Conservation (phyloP, 352 stramenopile genomes). For the Pythium sp. region DNA sequence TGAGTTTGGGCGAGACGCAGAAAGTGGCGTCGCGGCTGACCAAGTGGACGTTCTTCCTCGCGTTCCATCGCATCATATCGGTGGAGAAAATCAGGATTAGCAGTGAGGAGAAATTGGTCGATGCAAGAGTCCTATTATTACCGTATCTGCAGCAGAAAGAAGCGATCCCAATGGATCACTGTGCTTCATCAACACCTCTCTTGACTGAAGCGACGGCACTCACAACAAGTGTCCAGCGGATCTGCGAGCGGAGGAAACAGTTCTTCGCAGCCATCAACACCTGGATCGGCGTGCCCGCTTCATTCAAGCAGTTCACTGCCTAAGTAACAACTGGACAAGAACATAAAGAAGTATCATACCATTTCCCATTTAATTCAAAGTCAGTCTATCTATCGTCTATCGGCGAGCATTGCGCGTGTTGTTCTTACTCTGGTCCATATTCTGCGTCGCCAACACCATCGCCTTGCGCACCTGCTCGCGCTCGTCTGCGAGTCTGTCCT, state of each 20-base stretch:
- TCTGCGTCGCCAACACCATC: conserved; percentile 11
- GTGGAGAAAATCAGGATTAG: background rate
- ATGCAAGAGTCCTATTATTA: conserved; percentile 14
- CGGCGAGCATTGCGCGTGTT: background rate
- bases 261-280: conserved; percentile 19
- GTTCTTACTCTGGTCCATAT: background rate
- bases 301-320: conserved; percentile 44
- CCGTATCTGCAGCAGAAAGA: conserved; percentile 41
- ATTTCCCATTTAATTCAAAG: background rate
- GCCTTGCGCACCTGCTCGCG: conserved; percentile 32
- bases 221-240: background rate
- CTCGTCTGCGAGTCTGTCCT: conserved; percentile 36
- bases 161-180: conserved; percentile 21
- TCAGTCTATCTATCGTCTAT: background rate
- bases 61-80: conserved; percentile 31
- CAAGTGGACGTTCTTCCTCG: conserved; percentile 56
- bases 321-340: conserved; percentile 6
- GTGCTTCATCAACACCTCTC: background rate
- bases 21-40: conserved; percentile 58
- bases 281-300: conserved; percentile 34
- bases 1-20: conserved; percentile 40
- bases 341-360: background rate
- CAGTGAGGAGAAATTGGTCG: background rate
- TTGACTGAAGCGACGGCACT: no score
- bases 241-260: background rate